phyloP scores from a whole-genome alignment of 2,329 filamentous ascomycete genomes.

The Cordyceps cateniannulata region DNA sequence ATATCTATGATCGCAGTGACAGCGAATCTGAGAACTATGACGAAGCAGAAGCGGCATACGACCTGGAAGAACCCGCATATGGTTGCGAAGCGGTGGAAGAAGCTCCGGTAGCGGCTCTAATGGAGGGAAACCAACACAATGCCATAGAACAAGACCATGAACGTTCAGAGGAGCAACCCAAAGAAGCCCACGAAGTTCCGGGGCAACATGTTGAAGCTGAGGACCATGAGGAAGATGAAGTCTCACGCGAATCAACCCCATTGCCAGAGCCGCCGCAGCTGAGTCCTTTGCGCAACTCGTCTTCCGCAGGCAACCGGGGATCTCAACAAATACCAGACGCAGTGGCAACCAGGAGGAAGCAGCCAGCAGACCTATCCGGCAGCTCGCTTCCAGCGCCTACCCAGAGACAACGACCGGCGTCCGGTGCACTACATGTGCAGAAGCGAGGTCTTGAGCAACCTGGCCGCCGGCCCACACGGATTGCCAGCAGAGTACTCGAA shows the following conservation, averaged over 20 bases:
- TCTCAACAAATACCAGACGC: slow-evolving; percentile 15
- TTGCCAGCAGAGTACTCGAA: neutral
- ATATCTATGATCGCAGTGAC: slow-evolving; percentile 28
- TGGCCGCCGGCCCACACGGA: neutral
- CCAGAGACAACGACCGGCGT: neutral
- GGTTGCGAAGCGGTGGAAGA: slow-evolving; percentile 26
- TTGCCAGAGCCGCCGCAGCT: slow-evolving; percentile 41
- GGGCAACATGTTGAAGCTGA: slow-evolving; percentile 25
- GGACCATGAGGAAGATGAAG: slow-evolving; percentile 33
- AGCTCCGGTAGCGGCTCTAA: slow-evolving; percentile 18
- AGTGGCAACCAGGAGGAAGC: neutral
- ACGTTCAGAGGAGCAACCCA: slow-evolving; percentile 20
- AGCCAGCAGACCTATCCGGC: neutral
- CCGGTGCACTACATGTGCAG: neutral
- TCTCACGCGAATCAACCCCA: slow-evolving; percentile 35
- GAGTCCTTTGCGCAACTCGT: slow-evolving; percentile 46
- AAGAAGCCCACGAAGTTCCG: slow-evolving; percentile 22
- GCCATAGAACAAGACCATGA: neutral
- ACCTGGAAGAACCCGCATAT: slow-evolving; percentile 27
- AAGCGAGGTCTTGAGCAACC: slow-evolving; percentile 7
- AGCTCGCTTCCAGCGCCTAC: neutral
- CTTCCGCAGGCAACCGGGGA: slow-evolving; percentile 43
- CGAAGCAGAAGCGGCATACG: slow-evolving; percentile 37
- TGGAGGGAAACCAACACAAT: neutral
- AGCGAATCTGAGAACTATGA: slow-evolving; percentile 38